phyloP scores from a whole-genome alignment of 1,284 basidiomycete species.

The Pulchroboletus neoregius region DNA sequence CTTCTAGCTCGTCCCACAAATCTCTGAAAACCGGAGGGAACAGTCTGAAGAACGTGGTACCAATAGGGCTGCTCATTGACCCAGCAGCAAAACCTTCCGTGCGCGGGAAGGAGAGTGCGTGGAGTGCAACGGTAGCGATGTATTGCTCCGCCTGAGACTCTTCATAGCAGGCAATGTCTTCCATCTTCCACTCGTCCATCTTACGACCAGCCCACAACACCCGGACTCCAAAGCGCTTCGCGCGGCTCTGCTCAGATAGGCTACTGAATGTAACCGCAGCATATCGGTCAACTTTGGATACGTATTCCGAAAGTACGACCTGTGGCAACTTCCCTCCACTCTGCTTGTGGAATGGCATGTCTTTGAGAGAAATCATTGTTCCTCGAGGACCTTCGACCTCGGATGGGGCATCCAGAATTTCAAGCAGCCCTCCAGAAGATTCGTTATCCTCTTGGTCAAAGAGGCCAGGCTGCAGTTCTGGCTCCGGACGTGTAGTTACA shows the following conservation, averaged over 20 bases:
- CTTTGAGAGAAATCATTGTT: conserved; percentile 57
- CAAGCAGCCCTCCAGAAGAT: conserved; percentile 66
- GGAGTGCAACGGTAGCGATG: conserved; percentile 82
- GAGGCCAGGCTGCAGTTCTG: conserved; percentile 35
- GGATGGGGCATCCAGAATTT: conserved; percentile 68
- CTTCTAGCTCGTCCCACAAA: conserved; percentile 91
- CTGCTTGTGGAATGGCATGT: conserved; percentile 80
- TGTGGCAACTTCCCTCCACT: conserved; percentile 76
- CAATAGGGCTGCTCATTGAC: conserved; percentile 39
- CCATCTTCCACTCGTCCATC: conserved; percentile 77
- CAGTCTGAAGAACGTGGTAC: conserved; percentile 61
- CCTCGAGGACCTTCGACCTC: conserved; percentile 52
- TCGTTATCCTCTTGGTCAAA: conserved; percentile 51
- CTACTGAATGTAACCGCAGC: conserved; percentile 68
- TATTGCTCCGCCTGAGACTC: conserved; percentile 87
- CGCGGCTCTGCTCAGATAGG: conserved; percentile 66
- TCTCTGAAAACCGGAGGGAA: conserved; percentile 85
- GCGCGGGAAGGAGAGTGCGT: conserved; percentile 63
- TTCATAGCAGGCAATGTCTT: conserved; percentile 78
- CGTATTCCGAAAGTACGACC: conserved; percentile 60
- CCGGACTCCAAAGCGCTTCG: conserved; percentile 64
- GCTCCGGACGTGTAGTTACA: background rate
- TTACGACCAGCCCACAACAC: conserved; percentile 70
- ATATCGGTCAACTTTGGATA: conserved; percentile 66
- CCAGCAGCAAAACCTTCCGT: conserved; percentile 60